Base-by-base conservation (phyloP, 2,329 filamentous ascomycete species). In the Sporothrix sp. region DNA sequence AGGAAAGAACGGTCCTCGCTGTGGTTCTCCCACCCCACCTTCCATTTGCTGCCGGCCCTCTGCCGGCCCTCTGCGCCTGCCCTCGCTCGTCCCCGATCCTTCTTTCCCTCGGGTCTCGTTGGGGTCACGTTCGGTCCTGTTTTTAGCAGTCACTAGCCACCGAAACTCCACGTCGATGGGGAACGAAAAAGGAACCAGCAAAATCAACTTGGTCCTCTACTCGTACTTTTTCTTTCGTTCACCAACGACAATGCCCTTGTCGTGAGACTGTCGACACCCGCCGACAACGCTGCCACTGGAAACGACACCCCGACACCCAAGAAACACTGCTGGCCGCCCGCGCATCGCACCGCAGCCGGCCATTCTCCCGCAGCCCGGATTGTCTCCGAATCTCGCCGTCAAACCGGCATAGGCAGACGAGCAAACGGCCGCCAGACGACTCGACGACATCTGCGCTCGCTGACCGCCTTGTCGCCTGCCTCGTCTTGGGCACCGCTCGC, bases 241-340 rank as follows among this genome's bases (percentile, higher is more conserved):
- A 42, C n/a, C 14, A 28, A 37, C 8, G 20, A 42, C 48, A 44
- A 50, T 38, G 45, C 23, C 45, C 35, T 48, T 48, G 45, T 48
- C 45, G 25, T 38, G 45, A 48, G 35, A 11, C 35, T 16, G 13
- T 30, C 30, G 3, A 28, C 35, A 39, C 33, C 25, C 10, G 25
- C 5, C 25, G 25, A 28, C 5, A 6, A 28, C 25, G 10, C 25
- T 28, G 10, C 10, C n/a, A n/a, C n/a, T 10, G 5, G 25, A 28
- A 32, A 47, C 32, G 44, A 47, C 20, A 9, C 32, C 23, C 30
- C 43, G 33, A 33, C 21, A 37, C 30, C 21, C 33, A 13, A 33
- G 28, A 45, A 37, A 47, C 44, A 27, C 4, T n/a, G n/a, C n/a
- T n/a, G n/a, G n/a, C n/a, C 16, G 18, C 4, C 30, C 10, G 14